These are phyloP conservation scores for Starmera amethionina DNA, from an alignment of 805 yeast species.

Conservation along the genomic window DNA sequence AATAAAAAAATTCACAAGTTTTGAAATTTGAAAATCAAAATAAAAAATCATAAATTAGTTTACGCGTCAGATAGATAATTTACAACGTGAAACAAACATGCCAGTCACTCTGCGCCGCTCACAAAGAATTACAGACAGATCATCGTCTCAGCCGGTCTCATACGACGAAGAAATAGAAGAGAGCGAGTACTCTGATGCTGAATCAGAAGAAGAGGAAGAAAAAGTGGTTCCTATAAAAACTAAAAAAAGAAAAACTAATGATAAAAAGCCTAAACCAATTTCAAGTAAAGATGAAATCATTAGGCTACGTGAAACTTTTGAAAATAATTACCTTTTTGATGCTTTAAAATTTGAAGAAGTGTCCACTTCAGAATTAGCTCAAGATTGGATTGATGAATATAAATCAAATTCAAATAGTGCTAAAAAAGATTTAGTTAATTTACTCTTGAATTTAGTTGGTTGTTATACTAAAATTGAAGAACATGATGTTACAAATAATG, in stretches of 20 bases:
- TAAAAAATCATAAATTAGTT: too few species aligned
- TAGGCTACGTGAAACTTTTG: slow-evolving; percentile 30
- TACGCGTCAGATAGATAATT: not conserved
- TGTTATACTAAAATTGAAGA: slow-evolving; percentile 55
- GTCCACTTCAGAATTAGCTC: slow-evolving; percentile 41
- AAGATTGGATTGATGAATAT: slow-evolving; percentile 51
- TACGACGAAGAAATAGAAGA: slow-evolving; percentile 13
- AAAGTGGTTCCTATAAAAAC: slow-evolving; percentile 1
- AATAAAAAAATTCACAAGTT: too few species aligned
- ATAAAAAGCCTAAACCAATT: slow-evolving; percentile 6
- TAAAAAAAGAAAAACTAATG: slow-evolving; percentile 1
- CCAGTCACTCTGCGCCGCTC: slow-evolving; percentile 13
- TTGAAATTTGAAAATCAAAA: too few species aligned
- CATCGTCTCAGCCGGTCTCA: slow-evolving; percentile 10
- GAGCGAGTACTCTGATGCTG: slow-evolving; percentile 13
- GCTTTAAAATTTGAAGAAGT: slow-evolving; percentile 40
- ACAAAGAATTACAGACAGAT: slow-evolving; percentile 9
- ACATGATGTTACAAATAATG: slow-evolving; percentile 66
- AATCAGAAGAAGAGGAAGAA: slow-evolving; percentile 9
- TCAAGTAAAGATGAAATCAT: slow-evolving; percentile 24
- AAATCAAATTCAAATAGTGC: slow-evolving; percentile 34
- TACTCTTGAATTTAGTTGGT: slow-evolving; percentile 64
- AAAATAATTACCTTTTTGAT: slow-evolving; percentile 38
- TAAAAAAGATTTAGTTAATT: slow-evolving; percentile 54
- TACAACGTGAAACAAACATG: not conserved